Conservation (phyloP, 2,329 filamentous ascomycete genomes). For the Trichophyton benhamiae region DNA sequence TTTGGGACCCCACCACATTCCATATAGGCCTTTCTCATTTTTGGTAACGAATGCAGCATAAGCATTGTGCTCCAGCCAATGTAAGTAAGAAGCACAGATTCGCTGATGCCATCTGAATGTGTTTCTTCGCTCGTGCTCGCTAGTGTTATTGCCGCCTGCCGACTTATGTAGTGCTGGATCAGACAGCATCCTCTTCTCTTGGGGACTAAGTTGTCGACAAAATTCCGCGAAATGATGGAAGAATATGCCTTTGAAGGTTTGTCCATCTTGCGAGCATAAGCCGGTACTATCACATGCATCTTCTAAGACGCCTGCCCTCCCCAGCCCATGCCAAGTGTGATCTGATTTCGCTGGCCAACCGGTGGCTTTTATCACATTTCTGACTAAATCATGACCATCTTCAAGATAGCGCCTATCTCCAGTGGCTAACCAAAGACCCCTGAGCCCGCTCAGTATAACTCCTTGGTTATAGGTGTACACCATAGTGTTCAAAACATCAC, state of each 20-base stretch:
- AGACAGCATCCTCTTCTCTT: constrained; percentile 35
- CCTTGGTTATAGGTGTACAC: constrained; percentile 96
- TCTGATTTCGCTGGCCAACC: constrained; percentile 48
- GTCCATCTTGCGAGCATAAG: constrained; percentile 66
- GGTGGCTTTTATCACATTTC: constrained; percentile 62
- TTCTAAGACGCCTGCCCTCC: constrained; percentile 67
- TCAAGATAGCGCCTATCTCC: constrained; percentile 57
- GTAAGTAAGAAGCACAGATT: constrained; percentile 53
- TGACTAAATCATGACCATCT: constrained; percentile 68
- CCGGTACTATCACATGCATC: constrained; percentile 67
- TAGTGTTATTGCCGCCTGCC: constrained; percentile 22
- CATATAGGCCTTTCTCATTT: constrained; percentile 58
- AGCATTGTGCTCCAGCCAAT: constrained; percentile 72
- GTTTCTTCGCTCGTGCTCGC: constrained; percentile 33
- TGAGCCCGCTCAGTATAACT: constrained; percentile 68
- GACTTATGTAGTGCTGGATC: constrained; percentile 20
- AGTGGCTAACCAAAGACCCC: constrained; percentile 68
- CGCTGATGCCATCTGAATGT: constrained; percentile 41
- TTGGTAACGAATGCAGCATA: constrained; percentile 58
- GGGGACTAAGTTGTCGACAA: constrained; percentile 52
- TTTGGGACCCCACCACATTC: constrained; percentile 66
- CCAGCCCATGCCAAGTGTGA: constrained; percentile 58
- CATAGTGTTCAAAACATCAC: constrained; percentile 73
- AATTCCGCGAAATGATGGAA: constrained; percentile 78
- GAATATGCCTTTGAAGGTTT: constrained; percentile 91